phyloP scores from a whole-genome alignment of 2,329 filamentous ascomycete species.

The Aspergillus hiratsukae region DNA sequence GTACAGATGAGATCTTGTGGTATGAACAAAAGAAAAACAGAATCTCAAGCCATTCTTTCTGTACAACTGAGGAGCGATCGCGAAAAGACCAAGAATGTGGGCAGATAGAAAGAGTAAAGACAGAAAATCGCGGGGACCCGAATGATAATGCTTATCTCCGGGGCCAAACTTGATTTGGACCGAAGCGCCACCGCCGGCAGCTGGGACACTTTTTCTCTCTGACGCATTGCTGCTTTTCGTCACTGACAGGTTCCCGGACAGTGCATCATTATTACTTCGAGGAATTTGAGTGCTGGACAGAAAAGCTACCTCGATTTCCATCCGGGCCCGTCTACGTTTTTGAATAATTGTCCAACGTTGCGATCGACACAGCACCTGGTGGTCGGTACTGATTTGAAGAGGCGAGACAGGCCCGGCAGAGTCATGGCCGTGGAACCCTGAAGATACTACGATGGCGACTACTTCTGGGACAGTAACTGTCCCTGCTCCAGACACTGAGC shows the following conservation, averaged over 20 bases:
- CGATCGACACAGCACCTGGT: conserved; percentile 18
- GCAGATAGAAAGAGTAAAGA: neutral
- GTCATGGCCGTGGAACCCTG: conserved; percentile 31
- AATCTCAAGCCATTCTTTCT: neutral
- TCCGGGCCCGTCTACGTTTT: neutral
- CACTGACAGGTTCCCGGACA: neutral
- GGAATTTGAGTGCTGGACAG: neutral
- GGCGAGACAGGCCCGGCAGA: conserved; percentile 10
- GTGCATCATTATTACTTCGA: neutral
- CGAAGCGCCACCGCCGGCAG: conserved; percentile 21
- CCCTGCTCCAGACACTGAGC: conserved; percentile 15
- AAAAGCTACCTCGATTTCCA: neutral
- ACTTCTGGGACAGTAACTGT: conserved; percentile 22
- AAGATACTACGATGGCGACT: conserved; percentile 30
- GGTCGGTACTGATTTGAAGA: conserved; percentile 20
- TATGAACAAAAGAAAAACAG: neutral
- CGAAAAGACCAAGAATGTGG: neutral
- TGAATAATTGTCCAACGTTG: conserved; percentile 25
- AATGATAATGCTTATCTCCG: conserved; percentile 13
- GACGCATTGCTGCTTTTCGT: conserved; percentile 12
- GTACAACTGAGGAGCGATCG: neutral
- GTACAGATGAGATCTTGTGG: neutral
- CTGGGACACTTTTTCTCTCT: conserved; percentile 17
- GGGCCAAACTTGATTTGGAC: conserved; percentile 9
- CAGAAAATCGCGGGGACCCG: neutral